Base-by-base conservation (phyloP, 495 filamentous ascomycete species). In the Bacidia rubella region DNA sequence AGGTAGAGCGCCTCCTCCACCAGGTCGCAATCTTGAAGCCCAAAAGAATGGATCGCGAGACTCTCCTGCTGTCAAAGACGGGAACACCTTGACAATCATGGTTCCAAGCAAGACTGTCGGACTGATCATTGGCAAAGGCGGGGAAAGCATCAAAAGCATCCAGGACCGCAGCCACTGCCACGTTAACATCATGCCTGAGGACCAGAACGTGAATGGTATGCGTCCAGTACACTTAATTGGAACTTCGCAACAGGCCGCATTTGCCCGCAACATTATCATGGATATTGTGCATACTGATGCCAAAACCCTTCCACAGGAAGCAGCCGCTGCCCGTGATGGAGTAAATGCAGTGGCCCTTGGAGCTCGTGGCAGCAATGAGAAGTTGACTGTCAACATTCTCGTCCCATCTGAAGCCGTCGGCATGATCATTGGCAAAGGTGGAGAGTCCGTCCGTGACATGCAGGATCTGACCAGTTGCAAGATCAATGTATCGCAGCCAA, bases 391-490 rank as follows among this genome's bases (percentile, higher is more conserved):
- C 60, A 81, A 75, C 15, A 87, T 92, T 54, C 78, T 73, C 27
- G 86, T 92, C 0, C 86, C 86, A 2, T 87, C 83, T 15, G 86
- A 92, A 60, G 82, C 86, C 9, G 86, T 92, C 20, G 86, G 86
- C 48, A 92, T 92, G 86, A 90, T 90, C 53, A 90, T 90, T 52
- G 86, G 86, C 56, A 88, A 88, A 68, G 83, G 73, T 76, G 86
- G 86, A 47, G 86, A 90, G 65, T 87, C 86, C 0, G 90, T 90
- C 60, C 85, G 86, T 47, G 86, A 90, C 58, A 89, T 88, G 81
- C 86, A 90, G 60, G 76, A 77, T 57, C 76, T 71, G 3, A 88
- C 85, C 0, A 82, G 83, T 21, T 92, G 86, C 74, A 88, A 90
- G 70, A 90, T 92, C 72, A 92, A 92, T 54, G 86, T 92, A 17